These are phyloP conservation scores for Chlorella sp. DNA, from an alignment of 139 green algal species.

Conservation along the genomic window DNA sequence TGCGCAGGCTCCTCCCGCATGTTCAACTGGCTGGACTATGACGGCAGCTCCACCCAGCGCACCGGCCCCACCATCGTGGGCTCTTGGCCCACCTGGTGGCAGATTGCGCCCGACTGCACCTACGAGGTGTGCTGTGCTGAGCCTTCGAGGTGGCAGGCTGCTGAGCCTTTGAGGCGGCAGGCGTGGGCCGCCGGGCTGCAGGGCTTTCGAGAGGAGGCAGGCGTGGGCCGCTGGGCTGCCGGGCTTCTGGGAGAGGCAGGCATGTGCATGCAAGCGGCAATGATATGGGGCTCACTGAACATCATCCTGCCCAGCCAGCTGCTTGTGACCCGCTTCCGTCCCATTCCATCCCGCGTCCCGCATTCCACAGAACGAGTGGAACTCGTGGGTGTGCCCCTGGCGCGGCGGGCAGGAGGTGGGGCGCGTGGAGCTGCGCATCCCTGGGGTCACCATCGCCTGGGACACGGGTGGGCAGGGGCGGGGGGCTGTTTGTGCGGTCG, in stretches of 20 bases:
- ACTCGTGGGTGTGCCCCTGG: conserved; percentile 54
- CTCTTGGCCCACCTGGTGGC: conserved; percentile 63
- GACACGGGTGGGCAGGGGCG: background rate
- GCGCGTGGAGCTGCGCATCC: conserved; percentile 60
- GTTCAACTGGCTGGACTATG: conserved; percentile 69
- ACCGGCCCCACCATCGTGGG: conserved; percentile 49
- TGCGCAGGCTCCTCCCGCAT: conserved; percentile 55
- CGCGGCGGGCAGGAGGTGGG: conserved; percentile 42
- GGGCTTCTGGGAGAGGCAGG: too few relatives aligned
- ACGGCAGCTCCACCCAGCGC: conserved; percentile 52
- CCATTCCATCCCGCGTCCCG: background rate
- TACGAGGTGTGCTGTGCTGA: conserved; percentile 15
- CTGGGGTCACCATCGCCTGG: conserved; percentile 52
- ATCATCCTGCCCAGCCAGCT: background rate
- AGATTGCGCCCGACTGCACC: conserved; percentile 46
- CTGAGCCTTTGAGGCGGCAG: too few relatives aligned
- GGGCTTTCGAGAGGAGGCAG: too few relatives aligned
- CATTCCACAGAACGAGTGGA: conserved; percentile 37
- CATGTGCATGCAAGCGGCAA: too few relatives aligned
- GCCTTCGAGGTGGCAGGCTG: background rate
- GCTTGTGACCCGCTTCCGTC: too few relatives aligned
- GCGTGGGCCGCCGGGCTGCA: too few relatives aligned
- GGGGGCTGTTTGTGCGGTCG: too few relatives aligned
- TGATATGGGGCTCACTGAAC: too few relatives aligned
- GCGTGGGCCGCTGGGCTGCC: too few relatives aligned